Evolutionary conservation across 2,329 filamentous ascomycete genomes (phyloP).

Genomic region (Arthrobotrys sphaeroides): DNA sequence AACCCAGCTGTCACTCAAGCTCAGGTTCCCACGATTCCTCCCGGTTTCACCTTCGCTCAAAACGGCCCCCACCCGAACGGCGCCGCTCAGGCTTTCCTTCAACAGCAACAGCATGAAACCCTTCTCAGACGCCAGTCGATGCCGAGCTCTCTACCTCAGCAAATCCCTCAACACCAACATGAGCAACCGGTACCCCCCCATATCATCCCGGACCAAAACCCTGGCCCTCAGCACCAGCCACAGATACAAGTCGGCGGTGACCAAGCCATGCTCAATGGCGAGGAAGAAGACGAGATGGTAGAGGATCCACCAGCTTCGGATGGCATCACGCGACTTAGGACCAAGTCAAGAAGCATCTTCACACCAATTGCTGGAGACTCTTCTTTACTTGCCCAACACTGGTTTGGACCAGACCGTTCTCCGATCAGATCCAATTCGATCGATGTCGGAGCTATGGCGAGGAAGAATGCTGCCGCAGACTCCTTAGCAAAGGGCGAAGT

Average conservation of each 20-base stretch:
- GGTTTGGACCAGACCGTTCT: slow-evolving; percentile 56
- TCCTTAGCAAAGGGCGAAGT: slow-evolving; percentile 25
- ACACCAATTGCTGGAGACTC: slow-evolving; percentile 80
- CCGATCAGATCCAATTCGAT: slow-evolving; percentile 71
- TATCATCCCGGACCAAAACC: slow-evolving; percentile 63
- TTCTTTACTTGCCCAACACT: slow-evolving; percentile 58
- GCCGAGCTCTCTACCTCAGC: slow-evolving; percentile 57
- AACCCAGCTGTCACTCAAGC: slow-evolving; percentile 49
- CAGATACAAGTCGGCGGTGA: slow-evolving; percentile 59
- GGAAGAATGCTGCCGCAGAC: slow-evolving; percentile 63
- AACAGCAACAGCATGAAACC: slow-evolving; percentile 68
- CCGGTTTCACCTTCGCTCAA: slow-evolving; percentile 43
- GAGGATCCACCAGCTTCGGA: slow-evolving; percentile 64
- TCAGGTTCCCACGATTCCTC: slow-evolving; percentile 40
- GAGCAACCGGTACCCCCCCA: slow-evolving; percentile 63
- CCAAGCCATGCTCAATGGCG: slow-evolving; percentile 60
- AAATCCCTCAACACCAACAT: slow-evolving; percentile 57
- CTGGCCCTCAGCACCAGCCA: slow-evolving; percentile 59
- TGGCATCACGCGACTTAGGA: slow-evolving; percentile 70
- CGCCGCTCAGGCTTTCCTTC: slow-evolving; percentile 71
- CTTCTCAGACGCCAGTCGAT: slow-evolving; percentile 56
- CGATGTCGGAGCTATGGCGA: slow-evolving; percentile 69
- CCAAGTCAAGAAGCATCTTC: slow-evolving; percentile 91
- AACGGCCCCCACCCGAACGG: slow-evolving; percentile 61
- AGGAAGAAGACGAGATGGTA: slow-evolving; percentile 60